Percentiles rank a stretch among this genome's conserved stretches.
Conservation (phyloP, 2,329 filamentous ascomycete species). For the Fusarium proliferatum region DNA sequence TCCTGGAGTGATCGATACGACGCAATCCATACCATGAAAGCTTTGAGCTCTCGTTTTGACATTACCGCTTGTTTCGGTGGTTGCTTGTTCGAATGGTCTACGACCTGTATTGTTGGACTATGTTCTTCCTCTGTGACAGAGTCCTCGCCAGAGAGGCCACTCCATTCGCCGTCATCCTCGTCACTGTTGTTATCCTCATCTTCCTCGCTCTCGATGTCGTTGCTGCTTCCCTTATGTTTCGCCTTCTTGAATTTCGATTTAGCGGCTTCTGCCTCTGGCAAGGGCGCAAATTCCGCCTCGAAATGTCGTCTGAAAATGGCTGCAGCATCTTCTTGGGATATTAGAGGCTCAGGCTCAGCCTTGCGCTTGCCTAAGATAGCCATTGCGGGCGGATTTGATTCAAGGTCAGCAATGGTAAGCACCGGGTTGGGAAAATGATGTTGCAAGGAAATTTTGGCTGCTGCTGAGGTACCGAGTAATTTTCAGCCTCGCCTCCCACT, state of each 20-base stretch:
- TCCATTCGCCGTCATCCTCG: constrained; percentile 43
- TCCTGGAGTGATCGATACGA: neutral
- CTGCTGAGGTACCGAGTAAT: neutral
- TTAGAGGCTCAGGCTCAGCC: constrained; percentile 43
- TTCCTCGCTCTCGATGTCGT: constrained; percentile 52
- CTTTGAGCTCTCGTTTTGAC: constrained; percentile 77
- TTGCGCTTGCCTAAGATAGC: constrained; percentile 64
- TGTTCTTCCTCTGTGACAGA: constrained; percentile 41
- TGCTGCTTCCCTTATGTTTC: constrained; percentile 41
- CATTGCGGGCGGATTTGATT: constrained; percentile 48
- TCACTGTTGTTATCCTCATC: constrained; percentile 42
- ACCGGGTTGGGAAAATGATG: neutral
- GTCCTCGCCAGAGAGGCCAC: constrained; percentile 44
- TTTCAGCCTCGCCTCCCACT: constrained; percentile 41
- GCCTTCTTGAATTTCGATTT: constrained; percentile 42
- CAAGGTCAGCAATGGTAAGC: neutral
- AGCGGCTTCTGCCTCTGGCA: constrained; percentile 55
- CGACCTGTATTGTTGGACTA: constrained; percentile 63
- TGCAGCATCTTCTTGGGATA: constrained; percentile 67
- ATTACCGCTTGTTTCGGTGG: constrained; percentile 56
- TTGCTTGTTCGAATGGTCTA: constrained; percentile 65
- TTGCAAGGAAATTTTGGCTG: constrained; percentile 27
- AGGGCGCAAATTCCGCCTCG: constrained; percentile 85
- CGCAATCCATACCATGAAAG: constrained; percentile 72
- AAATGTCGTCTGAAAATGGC: constrained; percentile 87